Evolutionary conservation across 345 rosid species (phyloP), one percentile per base, ranked within the genome.

Genomic region (Populus nigra): DNA sequence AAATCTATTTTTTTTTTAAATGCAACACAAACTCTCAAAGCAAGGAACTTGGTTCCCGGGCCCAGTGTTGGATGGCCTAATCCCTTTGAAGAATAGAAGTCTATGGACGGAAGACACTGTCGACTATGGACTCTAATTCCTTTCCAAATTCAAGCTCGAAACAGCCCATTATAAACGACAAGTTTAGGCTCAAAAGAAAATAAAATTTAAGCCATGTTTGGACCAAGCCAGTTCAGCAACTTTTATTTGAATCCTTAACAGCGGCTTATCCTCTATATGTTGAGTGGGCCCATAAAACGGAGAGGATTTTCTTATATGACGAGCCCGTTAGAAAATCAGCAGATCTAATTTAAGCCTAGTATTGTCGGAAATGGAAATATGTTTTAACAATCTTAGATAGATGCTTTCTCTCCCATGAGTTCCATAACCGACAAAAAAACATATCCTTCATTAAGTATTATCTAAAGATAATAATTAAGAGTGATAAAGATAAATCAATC

Each of bases 401-500:
- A 27, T 27, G 27, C 27, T 27, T 3, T 31, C 35, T 33, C 5
- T 33, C 35, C 4, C 35, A 31, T 31, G 35, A 0, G 35, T 33
- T 0, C 5, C 5, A 33, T 33, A 33, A 33, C 5, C 5, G 35
- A 33, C 35, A 4, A 33, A 33, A 33, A 33, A 33, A 33, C 35
- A 33, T 0, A 33, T 33, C 5, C 31, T 31, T 31, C 31, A 31
- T 0, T 2, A 31, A 31, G 3, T 3, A 33, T 3, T 33, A 33
- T 33, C 5, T 4, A 33, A 0, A 33, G 5, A 33, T 33, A 33
- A 33, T 33, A 33, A 33, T 33, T 3, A 4, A 33, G 5, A 33
- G 5, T 33, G 5, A 33, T 5, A 3, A 3, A 4, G 4, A 33
- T 33, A 0, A 4, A 33, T 33, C 5, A 33, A 4, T 3, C 0